Percentiles rank a stretch among this genome's conserved stretches.
Conservation (phyloP, 1,284 basidiomycete species). For the Apiotrichum montevideense region DNA sequence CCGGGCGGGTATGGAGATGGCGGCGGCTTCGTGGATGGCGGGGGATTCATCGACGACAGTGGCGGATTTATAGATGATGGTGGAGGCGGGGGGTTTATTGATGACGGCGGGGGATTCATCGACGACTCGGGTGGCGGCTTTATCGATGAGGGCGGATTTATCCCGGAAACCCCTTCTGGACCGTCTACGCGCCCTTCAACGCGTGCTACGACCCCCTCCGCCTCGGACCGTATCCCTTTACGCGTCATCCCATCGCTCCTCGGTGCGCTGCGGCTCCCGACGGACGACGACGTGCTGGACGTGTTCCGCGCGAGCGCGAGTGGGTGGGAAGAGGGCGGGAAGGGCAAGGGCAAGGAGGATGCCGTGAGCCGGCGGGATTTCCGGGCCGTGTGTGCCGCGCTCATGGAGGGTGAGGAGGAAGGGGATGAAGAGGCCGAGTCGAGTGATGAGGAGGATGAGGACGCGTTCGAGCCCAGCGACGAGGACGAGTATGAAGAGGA, state of each 20-base stretch:
- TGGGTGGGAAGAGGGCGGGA: constrained; percentile 30
- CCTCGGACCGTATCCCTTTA: constrained; percentile 24
- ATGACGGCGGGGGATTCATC: constrained; percentile 21
- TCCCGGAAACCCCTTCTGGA: no score
- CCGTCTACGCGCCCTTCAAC: no score
- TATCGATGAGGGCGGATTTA: constrained; percentile 11
- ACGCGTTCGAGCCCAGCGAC: constrained; percentile 24
- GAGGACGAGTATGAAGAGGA: constrained; percentile 15
- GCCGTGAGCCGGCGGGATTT: constrained; percentile 33
- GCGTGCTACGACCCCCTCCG: no score
- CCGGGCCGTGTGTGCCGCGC: constrained; percentile 40
- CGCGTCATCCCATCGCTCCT: constrained; percentile 33
- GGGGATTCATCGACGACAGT: no score
- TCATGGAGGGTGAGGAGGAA: constrained; percentile 31
- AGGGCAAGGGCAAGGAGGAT: constrained; percentile 1
- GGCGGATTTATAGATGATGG: constrained; percentile 9
- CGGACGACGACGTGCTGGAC: constrained; percentile 43
- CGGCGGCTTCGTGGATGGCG: no score
- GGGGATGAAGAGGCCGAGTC: constrained; percentile 16
- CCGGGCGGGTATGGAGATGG: constrained; percentile 1
- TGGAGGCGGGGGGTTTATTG: constrained; percentile 8
- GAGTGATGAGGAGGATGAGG: constrained; percentile 18
- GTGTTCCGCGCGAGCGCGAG: constrained; percentile 40
- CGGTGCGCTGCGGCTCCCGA: constrained; percentile 32
- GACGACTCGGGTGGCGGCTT: constrained; percentile 11